phyloP scores from a whole-genome alignment of 1,139 yeast species.

The Candida pseudoviswanathii region DNA sequence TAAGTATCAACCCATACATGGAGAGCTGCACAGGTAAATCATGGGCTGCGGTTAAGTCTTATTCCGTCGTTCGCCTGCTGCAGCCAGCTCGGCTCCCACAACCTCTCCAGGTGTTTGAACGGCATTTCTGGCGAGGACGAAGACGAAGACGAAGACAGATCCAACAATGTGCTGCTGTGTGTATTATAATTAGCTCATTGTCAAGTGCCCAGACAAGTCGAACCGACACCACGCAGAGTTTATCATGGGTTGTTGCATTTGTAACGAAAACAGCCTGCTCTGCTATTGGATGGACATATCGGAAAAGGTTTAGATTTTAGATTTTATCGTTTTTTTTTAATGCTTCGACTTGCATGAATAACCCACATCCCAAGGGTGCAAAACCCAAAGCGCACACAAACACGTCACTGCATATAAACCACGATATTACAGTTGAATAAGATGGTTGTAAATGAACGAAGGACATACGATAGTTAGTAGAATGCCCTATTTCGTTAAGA shows the following conservation, averaged over 20 bases:
- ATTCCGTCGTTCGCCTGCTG: too few species aligned
- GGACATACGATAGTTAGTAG: too few species aligned
- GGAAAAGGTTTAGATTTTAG: background rate
- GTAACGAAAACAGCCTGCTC: background rate
- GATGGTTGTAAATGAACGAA: too few species aligned
- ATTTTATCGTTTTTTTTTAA: background rate
- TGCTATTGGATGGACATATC: conserved; percentile 3
- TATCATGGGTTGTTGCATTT: background rate
- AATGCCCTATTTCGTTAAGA: too few species aligned
- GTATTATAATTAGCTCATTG: background rate
- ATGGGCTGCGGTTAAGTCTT: too few species aligned
- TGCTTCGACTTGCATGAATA: background rate
- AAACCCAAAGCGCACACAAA: background rate
- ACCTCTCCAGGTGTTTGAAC: too few species aligned
- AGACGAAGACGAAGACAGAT: background rate
- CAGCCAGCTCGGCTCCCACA: too few species aligned
- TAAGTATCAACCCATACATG: too few species aligned
- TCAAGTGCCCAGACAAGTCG: background rate
- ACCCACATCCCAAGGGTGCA: background rate
- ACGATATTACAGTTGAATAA: too few species aligned
- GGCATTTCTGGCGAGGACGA: too few species aligned
- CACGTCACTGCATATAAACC: too few species aligned
- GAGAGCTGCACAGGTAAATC: too few species aligned
- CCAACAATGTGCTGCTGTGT: background rate
- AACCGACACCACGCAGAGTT: background rate